A percentile compares a stretch with the other conserved stretches of the same genome.
Conservation (phyloP, 208 protist genomes). For the Leishmania tropica region DNA sequence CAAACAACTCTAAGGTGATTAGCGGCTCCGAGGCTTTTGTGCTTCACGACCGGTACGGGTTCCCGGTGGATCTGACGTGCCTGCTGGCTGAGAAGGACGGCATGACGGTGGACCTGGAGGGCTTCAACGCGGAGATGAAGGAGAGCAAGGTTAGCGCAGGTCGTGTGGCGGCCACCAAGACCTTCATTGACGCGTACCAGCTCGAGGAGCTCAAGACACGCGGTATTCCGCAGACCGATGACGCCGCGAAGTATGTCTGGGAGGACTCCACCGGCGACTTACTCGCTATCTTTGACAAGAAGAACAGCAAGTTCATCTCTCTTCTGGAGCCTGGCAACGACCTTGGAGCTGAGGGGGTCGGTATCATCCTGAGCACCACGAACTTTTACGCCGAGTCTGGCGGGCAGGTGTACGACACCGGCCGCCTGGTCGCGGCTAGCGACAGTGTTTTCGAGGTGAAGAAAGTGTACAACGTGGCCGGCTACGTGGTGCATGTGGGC, state of each 20-base stretch:
- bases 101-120: conserved; percentile 87
- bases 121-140: conserved; percentile 88
- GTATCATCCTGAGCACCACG: conserved; percentile 95
- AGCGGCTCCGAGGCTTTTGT: conserved; percentile 91
- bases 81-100: conserved; percentile 97
- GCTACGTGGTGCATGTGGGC: conserved; percentile 98
- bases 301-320: conserved; percentile 68
- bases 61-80: conserved; percentile 98
- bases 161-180: conserved; percentile 76
- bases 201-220: conserved; percentile 81
- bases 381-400: conserved; percentile 98
- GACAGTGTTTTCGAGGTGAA: conserved; percentile 89
- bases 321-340: conserved; percentile 48
- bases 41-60: conserved; percentile 97
- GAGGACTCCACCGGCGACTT: conserved; percentile 76
- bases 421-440: conserved; percentile 76
- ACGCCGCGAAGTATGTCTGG: conserved; percentile 95
- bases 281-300: conserved; percentile 90
- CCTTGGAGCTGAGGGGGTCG: conserved; percentile 66
- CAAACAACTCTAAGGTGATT: conserved; percentile 67
- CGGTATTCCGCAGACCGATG: conserved; percentile 90
- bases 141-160: conserved; percentile 66
- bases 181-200: conserved; percentile 86
- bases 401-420: conserved; percentile 97
- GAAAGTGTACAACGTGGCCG: conserved; percentile 94